Evolutionary conservation across 495 filamentous ascomycete genomes (phyloP), one percentile per base, ranked within the genome.

Genomic region (Daldinia decipiens): DNA sequence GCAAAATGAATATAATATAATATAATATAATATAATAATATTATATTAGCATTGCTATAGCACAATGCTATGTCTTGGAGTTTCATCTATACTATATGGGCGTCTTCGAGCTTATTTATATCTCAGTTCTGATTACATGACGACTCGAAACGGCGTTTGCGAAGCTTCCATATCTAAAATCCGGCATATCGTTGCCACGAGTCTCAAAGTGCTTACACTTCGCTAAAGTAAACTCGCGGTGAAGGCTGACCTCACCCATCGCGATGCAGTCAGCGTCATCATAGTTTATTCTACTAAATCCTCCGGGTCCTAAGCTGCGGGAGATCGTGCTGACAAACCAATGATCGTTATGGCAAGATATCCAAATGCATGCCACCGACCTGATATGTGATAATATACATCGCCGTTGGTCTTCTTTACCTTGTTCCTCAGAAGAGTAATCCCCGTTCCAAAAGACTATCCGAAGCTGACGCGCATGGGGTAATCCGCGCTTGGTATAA

Each of bases 271-370:
- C 43, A 47, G 43, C 43, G 43, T 21, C 43, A 19, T 13, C 43
- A 47, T 47, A 19, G 43, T 47, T 47, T 24, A 47, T 47, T 24
- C 43, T 47, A 1, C 43, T 19, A 47, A 47, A 47, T 47, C 43
- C 43, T 47, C 43, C 43, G 43, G 24, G 24, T 47, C 43, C 43
- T 47, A 47, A 21, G 43, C 17, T 47, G 43, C 43, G 19, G 43
- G 43, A 47, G 43, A 47, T 24, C 43, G 43, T 12, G 17, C 4
- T 21, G 19, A 24, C 43, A 19, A 47, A 24, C 43, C 17, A 47
- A 47, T 47, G 19, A 47, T 21, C 15, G 43, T 1, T 9, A 4
- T 21, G 43, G 9, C 17, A 47, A 24, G 9, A 3, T 0, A 1
- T 11, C 43, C 39, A 17, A 24, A 24, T 47, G 43, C 43, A 21